Conservation (phyloP, 225 moss, liverwort and hornwort genomes). For the Neckera pumila region DNA sequence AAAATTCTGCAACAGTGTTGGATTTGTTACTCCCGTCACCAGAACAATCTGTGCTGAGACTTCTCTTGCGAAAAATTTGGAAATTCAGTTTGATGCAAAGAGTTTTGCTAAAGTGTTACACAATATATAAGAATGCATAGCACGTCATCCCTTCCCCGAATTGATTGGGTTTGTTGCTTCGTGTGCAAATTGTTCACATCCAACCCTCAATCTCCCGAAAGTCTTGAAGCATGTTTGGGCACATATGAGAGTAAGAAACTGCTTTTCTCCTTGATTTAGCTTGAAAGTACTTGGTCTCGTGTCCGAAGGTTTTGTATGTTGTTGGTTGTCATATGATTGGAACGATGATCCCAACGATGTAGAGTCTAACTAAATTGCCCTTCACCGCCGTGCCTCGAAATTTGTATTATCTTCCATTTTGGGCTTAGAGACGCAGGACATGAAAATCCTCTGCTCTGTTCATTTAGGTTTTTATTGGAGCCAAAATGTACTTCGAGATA, state of each 20-base stretch:
- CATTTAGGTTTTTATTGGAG: not conserved
- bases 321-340: not conserved
- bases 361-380: not conserved
- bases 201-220: not conserved
- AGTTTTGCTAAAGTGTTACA: constrained; percentile 1
- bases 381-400: not conserved
- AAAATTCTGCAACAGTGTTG: constrained; percentile 32
- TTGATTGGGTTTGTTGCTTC: not conserved
- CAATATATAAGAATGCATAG: not conserved
- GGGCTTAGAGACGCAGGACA: not conserved
- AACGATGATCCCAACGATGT: not conserved
- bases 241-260: not conserved
- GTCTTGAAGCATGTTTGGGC: not conserved
- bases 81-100: constrained; percentile 26
- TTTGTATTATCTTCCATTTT: not conserved
- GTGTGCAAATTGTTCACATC: not conserved
- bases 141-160: not conserved
- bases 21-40: constrained; percentile 28
- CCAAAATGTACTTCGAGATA: not conserved
- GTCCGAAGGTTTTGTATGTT: not conserved
- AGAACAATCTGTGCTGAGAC: constrained; percentile 44
- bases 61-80: constrained; percentile 26
- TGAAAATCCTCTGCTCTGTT: not conserved
- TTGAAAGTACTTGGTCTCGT: not conserved
- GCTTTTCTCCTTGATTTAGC: not conserved